phyloP scores from a whole-genome alignment of 2,329 filamentous ascomycete genomes.

The Lecanosticta acicola region DNA sequence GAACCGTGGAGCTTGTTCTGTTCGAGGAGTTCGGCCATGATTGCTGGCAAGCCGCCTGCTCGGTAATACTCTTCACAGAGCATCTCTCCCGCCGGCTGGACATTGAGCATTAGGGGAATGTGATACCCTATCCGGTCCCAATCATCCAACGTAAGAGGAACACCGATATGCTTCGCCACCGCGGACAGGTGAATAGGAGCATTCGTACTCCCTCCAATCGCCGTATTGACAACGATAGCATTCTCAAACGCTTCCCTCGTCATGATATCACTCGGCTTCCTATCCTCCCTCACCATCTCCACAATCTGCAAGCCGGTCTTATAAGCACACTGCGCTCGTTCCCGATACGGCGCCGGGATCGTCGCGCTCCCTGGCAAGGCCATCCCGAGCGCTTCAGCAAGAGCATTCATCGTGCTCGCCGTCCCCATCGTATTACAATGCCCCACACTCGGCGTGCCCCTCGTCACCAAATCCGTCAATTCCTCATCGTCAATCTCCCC shows the following conservation, averaged over 20 bases:
- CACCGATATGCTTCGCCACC: slow-evolving; percentile 50
- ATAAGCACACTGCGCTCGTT: slow-evolving; percentile 29
- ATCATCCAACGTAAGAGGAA: slow-evolving; percentile 48
- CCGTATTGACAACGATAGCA: slow-evolving; percentile 50
- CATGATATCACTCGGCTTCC: slow-evolving; percentile 49
- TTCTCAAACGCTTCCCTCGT: slow-evolving; percentile 53
- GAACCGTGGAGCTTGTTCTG: slow-evolving; percentile 43
- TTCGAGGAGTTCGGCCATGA: slow-evolving; percentile 50
- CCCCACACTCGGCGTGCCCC: slow-evolving; percentile 26
- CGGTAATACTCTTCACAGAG: slow-evolving; percentile 52
- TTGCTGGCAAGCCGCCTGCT: slow-evolving; percentile 49
- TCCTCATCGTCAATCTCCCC: slow-evolving; percentile 27
- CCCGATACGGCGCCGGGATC: slow-evolving; percentile 28
- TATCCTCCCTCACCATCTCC: slow-evolving; percentile 27
- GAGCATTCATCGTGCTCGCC: slow-evolving; percentile 31
- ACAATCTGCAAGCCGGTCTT: slow-evolving; percentile 29
- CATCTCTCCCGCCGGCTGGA: slow-evolving; percentile 51
- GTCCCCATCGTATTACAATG: slow-evolving; percentile 33
- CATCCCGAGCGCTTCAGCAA: slow-evolving; percentile 31
- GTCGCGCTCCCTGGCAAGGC: slow-evolving; percentile 27
- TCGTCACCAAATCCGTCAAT: slow-evolving; percentile 25
- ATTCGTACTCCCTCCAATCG: slow-evolving; percentile 54
- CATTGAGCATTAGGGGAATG: slow-evolving; percentile 50
- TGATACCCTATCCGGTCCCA: slow-evolving; percentile 49
- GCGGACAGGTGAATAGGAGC: slow-evolving; percentile 53